Conservation (phyloP, 1,284 basidiomycete species). For the Sphaerobolus stellatus region DNA sequence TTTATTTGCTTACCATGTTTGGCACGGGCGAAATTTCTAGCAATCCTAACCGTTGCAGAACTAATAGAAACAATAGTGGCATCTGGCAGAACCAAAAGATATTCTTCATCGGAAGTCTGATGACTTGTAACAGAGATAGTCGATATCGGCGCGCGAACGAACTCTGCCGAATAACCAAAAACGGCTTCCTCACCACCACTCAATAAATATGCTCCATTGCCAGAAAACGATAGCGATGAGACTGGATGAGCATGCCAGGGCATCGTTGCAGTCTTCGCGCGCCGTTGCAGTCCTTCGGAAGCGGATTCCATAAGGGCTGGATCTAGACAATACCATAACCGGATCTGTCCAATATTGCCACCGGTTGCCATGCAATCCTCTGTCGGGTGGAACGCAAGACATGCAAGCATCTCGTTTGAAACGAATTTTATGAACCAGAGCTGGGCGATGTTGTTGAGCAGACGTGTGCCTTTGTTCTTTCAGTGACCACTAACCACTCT, state of each 20-base stretch:
- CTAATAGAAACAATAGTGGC: conserved; percentile 81
- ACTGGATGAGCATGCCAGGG: conserved; percentile 99
- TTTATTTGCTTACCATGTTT: conserved; percentile 70
- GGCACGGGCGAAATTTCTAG: conserved; percentile 75
- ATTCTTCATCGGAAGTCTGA: conserved; percentile 68
- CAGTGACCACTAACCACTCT: conserved; percentile 79
- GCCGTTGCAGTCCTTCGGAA: conserved; percentile 59
- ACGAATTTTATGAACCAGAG: conserved; percentile 85
- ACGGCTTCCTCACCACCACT: conserved; percentile 97
- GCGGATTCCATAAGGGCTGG: conserved; percentile 28
- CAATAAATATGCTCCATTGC: conserved; percentile 89
- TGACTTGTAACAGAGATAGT: conserved; percentile 60
- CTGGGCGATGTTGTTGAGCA: conserved; percentile 55
- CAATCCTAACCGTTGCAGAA: conserved; percentile 68
- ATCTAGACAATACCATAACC: conserved; percentile 90
- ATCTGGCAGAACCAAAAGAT: conserved; percentile 81
- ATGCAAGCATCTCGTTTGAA: conserved; percentile 77
- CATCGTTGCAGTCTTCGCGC: conserved; percentile 78
- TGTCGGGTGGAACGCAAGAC: conserved; percentile 84
- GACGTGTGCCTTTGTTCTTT: conserved; percentile 82
- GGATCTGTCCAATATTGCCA: conserved; percentile 81
- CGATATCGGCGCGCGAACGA: conserved; percentile 84
- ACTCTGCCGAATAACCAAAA: conserved; percentile 96
- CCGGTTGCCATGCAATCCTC: conserved; percentile 96
- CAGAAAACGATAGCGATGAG: conserved; percentile 84